phyloP scores from a whole-genome alignment of 2,329 filamentous ascomycete genomes.

The Raffaelea ambrosiae region DNA sequence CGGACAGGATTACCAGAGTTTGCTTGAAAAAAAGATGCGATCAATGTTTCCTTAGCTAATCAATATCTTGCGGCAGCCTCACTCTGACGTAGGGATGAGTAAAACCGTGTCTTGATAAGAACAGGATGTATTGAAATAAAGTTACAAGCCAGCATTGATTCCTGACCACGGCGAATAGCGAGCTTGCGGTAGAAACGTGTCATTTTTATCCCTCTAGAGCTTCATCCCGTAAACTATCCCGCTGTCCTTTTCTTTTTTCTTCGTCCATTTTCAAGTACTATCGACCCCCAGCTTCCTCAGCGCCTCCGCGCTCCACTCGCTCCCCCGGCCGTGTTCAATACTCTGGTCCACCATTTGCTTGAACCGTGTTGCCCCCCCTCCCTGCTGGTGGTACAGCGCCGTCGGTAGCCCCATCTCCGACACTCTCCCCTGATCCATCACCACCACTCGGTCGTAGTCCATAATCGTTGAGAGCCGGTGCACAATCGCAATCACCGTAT shows the following conservation, averaged over 20 bases:
- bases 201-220: too few species aligned
- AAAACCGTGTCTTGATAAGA: too few species aligned
- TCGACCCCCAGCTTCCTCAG: background rate
- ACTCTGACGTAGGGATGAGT: too few species aligned
- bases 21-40: too few species aligned
- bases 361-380: slow-evolving; percentile 39
- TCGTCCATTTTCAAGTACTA: background rate
- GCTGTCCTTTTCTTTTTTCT: background rate
- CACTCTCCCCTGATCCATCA: slow-evolving; percentile 45
- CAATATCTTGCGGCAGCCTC: too few species aligned
- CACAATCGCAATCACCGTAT: slow-evolving; percentile 50
- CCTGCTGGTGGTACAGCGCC: slow-evolving; percentile 30
- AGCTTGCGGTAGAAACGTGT: too few species aligned
- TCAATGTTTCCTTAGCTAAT: too few species aligned
- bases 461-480: slow-evolving; percentile 50
- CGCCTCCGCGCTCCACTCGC: slow-evolving; percentile 3
- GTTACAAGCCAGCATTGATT: too few species aligned
- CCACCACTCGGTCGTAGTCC: slow-evolving; percentile 50
- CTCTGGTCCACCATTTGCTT: slow-evolving; percentile 49
- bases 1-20: too few species aligned
- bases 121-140: too few species aligned
- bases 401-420: slow-evolving; percentile 41
- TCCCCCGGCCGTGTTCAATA: slow-evolving; percentile 3
- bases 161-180: too few species aligned
- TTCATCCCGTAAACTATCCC: too few species aligned